Evolutionary conservation across 1,139 yeast species (phyloP), one percentile per base, ranked within the genome.

Genomic region (Saccharomyces uvarum): DNA sequence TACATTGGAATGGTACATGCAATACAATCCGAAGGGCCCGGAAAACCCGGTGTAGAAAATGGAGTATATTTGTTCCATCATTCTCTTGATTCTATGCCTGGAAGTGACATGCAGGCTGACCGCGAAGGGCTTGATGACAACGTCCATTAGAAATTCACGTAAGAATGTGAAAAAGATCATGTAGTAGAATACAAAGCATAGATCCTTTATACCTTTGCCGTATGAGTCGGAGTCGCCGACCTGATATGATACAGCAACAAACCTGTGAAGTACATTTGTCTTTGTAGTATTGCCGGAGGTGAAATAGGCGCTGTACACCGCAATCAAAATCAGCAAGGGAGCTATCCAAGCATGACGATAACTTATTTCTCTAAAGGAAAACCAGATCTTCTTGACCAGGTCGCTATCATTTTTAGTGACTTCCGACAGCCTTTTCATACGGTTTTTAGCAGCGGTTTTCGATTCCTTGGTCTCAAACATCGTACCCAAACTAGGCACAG

Each of bases 51-150:
- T 89, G 71, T 91, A 91, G 57, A 87, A 72, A 64, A 88, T 78
- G 2, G 91, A 80, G 68, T 90, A 91, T 9, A 90, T 77, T 73
- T 91, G 98, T 70, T 91, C 98, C 84, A 88, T 82, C 70, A 90
- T 90, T 66, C 98, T 80, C 58, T 78, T 79, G 49, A 81, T 70
- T 70, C 87, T 89, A 33, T 80, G 79, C 61, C 76, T 78, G 57
- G 75, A 78, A 21, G 62, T 74, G 50, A 88, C 69, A 0, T 90
- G 89, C 48, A 74, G 73, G 42, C 59, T 54, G 8, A 51, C 49
- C 2, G 96, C 91, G 52, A 87, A 60, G 14, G 97, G 97, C 63
- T 77, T 77, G 58, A 91, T 78, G 3, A 88, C 64, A 51, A 80
- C 76, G 67, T 90, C 89, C 97, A 91, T 90, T 63, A 82, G 70